Evolutionary conservation across 2,329 filamentous ascomycete genomes (phyloP).

Genomic region (Ophiocordyceps polyrhachis-furcata): DNA sequence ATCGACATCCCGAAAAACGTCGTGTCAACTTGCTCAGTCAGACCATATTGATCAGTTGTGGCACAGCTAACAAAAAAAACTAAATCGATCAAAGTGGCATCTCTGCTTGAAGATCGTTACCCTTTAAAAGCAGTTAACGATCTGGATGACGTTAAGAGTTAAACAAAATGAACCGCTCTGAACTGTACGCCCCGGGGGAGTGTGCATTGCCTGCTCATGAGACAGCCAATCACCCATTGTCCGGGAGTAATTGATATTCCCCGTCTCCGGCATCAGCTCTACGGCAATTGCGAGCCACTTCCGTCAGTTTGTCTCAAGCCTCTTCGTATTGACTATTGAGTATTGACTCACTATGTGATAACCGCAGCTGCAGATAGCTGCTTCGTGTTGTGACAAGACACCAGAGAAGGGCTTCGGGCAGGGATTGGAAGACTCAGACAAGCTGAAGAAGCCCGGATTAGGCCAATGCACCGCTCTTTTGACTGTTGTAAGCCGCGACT

Average conservation of each 20-base stretch:
- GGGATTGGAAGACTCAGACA: neutral
- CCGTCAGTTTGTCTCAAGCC: neutral
- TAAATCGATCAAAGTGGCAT: no score
- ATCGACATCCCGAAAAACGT: neutral
- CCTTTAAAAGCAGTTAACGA: neutral
- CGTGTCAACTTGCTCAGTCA: no score
- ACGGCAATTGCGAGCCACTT: neutral
- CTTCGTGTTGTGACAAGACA: neutral
- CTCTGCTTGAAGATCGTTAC: neutral
- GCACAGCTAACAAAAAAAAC: no score
- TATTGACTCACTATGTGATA: no score
- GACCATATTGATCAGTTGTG: no score
- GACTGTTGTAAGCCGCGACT: no score
- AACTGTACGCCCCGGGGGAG: neutral
- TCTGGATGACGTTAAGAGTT: neutral
- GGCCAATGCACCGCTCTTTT: no score
- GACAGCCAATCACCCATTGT: neutral
- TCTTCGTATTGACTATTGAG: neutral
- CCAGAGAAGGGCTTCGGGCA: neutral
- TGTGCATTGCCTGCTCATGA: neutral
- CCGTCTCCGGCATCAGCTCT: neutral
- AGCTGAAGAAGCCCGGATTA: neutral
- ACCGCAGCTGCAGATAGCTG: no score
- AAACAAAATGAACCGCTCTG: no score
- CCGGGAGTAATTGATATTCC: neutral